These are phyloP conservation scores for Colletotrichum australisinense DNA, from an alignment of 2,329 filamentous ascomycete genomes.

Conservation along the genomic window DNA sequence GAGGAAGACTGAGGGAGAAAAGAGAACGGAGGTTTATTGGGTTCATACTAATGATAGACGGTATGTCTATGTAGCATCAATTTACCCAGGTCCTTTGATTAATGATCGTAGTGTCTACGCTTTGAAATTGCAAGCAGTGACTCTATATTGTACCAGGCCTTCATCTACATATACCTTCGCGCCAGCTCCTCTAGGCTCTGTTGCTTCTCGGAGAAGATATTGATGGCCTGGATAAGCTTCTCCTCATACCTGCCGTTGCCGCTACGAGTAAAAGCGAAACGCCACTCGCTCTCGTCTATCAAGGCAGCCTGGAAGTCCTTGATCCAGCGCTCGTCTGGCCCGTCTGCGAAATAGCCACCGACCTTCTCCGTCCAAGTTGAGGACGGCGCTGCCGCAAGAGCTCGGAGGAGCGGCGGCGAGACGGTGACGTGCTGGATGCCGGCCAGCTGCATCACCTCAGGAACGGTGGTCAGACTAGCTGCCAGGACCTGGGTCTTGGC, in stretches of 20 bases:
- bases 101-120: neutral
- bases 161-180: conserved; percentile 8
- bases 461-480: conserved; percentile 66
- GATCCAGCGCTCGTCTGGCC: conserved; percentile 41
- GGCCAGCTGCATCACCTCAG: conserved; percentile 68
- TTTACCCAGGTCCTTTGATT: neutral
- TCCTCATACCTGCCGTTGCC: conserved; percentile 58
- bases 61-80: too few species aligned
- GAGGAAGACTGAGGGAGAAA: neutral
- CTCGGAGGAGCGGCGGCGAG: conserved; percentile 61
- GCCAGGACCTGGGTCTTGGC: conserved; percentile 63
- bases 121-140: neutral
- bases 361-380: conserved; percentile 45
- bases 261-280: conserved; percentile 61
- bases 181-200: conserved; percentile 57
- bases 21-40: neutral
- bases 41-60: neutral
- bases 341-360: conserved; percentile 44
- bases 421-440: conserved; percentile 71
- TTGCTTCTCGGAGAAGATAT: conserved; percentile 69
- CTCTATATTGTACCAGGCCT: neutral
- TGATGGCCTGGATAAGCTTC: conserved; percentile 66
- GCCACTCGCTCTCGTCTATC: conserved; percentile 59
- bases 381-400: conserved; percentile 53
- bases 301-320: conserved; percentile 37